Base-by-base conservation (phyloP, 2,329 filamentous ascomycete species). In the Myrmaecium sp. region DNA sequence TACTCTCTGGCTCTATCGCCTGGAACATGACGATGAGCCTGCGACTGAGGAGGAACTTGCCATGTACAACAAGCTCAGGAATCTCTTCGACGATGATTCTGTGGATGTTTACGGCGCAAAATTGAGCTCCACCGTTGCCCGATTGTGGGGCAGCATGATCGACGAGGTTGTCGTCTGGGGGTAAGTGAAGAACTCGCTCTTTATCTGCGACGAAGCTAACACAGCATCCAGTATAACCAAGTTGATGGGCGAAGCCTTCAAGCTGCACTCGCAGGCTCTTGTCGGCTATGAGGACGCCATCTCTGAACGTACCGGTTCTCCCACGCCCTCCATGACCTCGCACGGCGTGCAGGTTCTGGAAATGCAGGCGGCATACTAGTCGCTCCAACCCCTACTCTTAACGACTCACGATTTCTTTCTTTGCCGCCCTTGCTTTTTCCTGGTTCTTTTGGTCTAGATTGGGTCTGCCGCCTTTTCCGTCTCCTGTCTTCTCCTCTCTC, bases 81-180 rank as follows among this genome's bases (percentile, higher is more conserved):
- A 74, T 51, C 63, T 95, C 41, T 92, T 92, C 46, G 81, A 89
- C 42, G 86, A 91, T 46, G 84, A 95, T 46, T 71, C 80, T 28
- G 76, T 86, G 32, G 80, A 91, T 44, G 64, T 72, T 14, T 81
- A 81, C 50, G 76, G 75, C 36, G 66, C 73, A 27, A 84, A 91
- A 50, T 62, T 98, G 40, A 94, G 86, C 60, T 89, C 84, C n/a
- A 82, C 82, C 27, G 86, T 98, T 22, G 84, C 86, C 35, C 74
- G 81, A 43, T 71, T 95, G 23, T 98, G 89, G 89, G 89, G 86
- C 42, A 86, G 82, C 36, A 94, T 95, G 77, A 74, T 95, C 37
- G 89, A 95, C 49, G 89, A 94, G 57, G 89, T 95, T 36, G 86
- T 95, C 40, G 89, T 98, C 33, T 95, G 89, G 89, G 89, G 89